Base-by-base conservation (phyloP, 306 rosid genomes). In the Clitoria ternatea region DNA sequence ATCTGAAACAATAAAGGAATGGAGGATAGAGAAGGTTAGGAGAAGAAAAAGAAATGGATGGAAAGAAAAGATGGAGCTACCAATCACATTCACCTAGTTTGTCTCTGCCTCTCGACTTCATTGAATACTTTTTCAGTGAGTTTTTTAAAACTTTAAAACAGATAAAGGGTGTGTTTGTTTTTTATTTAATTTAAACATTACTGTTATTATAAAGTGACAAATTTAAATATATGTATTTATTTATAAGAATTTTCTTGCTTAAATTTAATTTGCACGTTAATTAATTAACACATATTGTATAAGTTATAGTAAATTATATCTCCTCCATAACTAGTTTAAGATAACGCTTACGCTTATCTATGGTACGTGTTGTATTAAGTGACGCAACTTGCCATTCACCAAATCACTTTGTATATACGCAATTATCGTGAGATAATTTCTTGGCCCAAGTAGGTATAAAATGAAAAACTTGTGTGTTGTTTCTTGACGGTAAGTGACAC, bases 391-490 rank as follows among this genome's bases (percentile, higher is more conserved):
- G 45, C 32, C 50, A 53, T 54, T 63, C 49, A 18, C 6, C 13
- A 39, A 61, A 48, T 20, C 42, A 18, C 66, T 44, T 45, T 55
- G 6, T 13, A 12, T 55, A 47, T 75, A 75, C 66, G 60, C 70
- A 69, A 63, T 64, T 64, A 37, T 64, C 9, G 27, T 63, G 74
- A 37, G 8, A 45, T 13, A 14, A 27, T 53, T 63, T 44, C 67
- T 33, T 50, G 32, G 2, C 7, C 47, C 22, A 39, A 15, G 37
- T 15, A 44, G 49, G 4, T 11, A n/a, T n/a, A 7, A 23, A 14
- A 14, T 15, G 19, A 30, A 27, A 53, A 63, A 7, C 9, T 5
- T 7, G 4, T 7, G 45, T 27, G 5, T 19, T 13, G 14, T 18
- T 29, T 19, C 3, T 30, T 32, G 45, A 10, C 39, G 26, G 49